phyloP scores from a whole-genome alignment of 805 yeast species.

The Kregervanrija fluxuum region DNA sequence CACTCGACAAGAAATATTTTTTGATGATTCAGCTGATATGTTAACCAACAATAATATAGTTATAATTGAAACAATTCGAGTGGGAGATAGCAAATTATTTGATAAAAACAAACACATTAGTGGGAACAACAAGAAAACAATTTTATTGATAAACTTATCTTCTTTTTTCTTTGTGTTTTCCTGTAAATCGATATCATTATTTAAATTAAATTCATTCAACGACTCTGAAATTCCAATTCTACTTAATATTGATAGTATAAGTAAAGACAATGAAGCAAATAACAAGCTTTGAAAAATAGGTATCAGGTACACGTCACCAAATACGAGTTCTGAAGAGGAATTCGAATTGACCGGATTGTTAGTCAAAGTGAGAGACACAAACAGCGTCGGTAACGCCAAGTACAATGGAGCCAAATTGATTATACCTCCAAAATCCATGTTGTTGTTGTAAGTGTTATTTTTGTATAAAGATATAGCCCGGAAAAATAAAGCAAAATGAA shows the following conservation, averaged over 20 bases:
- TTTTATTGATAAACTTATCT: background rate
- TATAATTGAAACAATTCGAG: constrained; percentile 20
- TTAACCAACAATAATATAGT: constrained; percentile 15
- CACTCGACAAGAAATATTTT: constrained; percentile 13
- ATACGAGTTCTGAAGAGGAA: background rate
- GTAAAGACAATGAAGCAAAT: constrained; percentile 18
- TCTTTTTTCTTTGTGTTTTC: background rate
- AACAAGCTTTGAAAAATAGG: constrained; percentile 15
- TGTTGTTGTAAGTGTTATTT: background rate
- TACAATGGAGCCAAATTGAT: constrained; percentile 28
- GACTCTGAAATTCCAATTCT: background rate
- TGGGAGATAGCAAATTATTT: constrained; percentile 19
- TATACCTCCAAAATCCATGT: constrained; percentile 11
- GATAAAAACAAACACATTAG: constrained; percentile 16
- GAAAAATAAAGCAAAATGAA: background rate
- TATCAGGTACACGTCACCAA: constrained; percentile 5
- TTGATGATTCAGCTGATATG: constrained; percentile 2
- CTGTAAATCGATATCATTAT: constrained; percentile 1
- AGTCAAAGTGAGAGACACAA: constrained; percentile 24
- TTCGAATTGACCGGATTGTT: background rate
- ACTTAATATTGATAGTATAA: constrained; percentile 2
- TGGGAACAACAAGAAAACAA: constrained; percentile 9
- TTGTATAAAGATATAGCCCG: background rate
- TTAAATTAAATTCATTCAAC: constrained; percentile 1
- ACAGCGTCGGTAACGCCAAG: constrained; percentile 27